A percentile compares a stretch with the other conserved stretches of the same genome.
Evolutionary conservation across 176 grass and related monocot species (phyloP).

Genomic region (Oryza nivara): DNA sequence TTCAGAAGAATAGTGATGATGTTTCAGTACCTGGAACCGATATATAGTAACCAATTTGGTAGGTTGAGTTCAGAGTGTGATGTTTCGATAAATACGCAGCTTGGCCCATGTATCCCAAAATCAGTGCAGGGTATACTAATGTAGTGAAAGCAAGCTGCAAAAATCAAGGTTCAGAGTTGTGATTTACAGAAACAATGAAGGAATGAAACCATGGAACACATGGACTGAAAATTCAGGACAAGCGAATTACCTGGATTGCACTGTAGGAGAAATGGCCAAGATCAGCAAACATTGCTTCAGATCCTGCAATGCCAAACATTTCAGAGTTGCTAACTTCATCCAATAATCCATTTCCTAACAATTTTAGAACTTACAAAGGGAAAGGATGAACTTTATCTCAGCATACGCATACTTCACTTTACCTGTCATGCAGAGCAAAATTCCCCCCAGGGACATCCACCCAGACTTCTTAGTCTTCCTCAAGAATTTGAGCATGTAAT

Average conservation of each 20-base stretch:
- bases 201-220: neutral
- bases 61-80: conserved; percentile 66
- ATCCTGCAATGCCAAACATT: conserved; percentile 60
- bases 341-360: neutral
- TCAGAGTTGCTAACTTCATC: neutral
- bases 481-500: conserved; percentile 82
- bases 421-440: conserved; percentile 97
- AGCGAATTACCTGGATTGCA: conserved; percentile 76
- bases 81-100: conserved; percentile 85
- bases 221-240: neutral
- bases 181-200: neutral
- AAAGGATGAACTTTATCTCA: neutral
- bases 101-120: conserved; percentile 98
- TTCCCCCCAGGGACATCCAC: conserved; percentile 97
- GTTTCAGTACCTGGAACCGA: conserved; percentile 78
- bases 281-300: conserved; percentile 99
- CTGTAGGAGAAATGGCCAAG: conserved; percentile 96
- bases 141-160: conserved; percentile 89
- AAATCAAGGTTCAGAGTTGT: neutral
- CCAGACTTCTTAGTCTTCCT: conserved; percentile 92
- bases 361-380: neutral
- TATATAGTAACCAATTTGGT: conserved; percentile 92
- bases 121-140: conserved; percentile 84
- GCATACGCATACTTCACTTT: neutral
- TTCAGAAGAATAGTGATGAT: neutral